Evolutionary conservation across 2,329 filamentous ascomycete species (phyloP).

Genomic region (Cryphonectria carpinicola): DNA sequence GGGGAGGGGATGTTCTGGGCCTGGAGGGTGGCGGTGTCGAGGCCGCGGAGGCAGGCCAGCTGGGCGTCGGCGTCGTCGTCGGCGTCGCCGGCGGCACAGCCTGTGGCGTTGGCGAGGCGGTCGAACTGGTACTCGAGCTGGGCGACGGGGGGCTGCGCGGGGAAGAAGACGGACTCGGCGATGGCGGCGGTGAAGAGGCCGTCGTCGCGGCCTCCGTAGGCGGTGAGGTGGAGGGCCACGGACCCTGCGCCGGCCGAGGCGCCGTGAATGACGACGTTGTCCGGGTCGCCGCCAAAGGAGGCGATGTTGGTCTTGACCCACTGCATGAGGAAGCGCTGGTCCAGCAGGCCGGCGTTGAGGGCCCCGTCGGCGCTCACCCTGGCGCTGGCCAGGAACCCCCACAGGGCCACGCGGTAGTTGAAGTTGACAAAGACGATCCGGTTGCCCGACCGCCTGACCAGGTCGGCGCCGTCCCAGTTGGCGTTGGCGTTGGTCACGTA

Average conservation of each 20-base stretch:
- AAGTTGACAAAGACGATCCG: slow-evolving; percentile 62
- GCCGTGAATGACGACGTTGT: slow-evolving; percentile 63
- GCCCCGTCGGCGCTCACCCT: slow-evolving; percentile 57
- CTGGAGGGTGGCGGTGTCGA: slow-evolving; percentile 43
- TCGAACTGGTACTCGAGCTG: slow-evolving; percentile 55
- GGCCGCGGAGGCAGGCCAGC: slow-evolving; percentile 48
- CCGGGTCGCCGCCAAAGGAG: slow-evolving; percentile 61
- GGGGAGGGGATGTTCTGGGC: slow-evolving; percentile 44
- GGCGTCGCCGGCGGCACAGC: slow-evolving; percentile 39
- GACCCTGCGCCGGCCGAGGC: slow-evolving; percentile 65
- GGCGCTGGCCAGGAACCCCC: slow-evolving; percentile 65
- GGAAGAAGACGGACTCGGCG: slow-evolving; percentile 54
- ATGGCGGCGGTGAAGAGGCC: slow-evolving; percentile 51
- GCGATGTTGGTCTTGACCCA: slow-evolving; percentile 66
- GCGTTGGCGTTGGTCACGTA: slow-evolving; percentile 53
- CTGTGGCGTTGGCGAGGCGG: slow-evolving; percentile 39
- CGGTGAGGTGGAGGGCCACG: slow-evolving; percentile 55
- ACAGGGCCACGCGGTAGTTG: slow-evolving; percentile 65
- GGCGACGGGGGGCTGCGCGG: slow-evolving; percentile 47
- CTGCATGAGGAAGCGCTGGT: slow-evolving; percentile 62
- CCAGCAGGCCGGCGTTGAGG: slow-evolving; percentile 66
- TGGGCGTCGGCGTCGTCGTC: slow-evolving; percentile 36
- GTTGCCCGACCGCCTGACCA: slow-evolving; percentile 48
- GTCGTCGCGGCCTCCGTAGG: slow-evolving; percentile 50
- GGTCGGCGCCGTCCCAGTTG: slow-evolving; percentile 54